Base-by-base conservation (phyloP, 1,284 basidiomycete species). In the Melanopsichium pennsylvanicum region DNA sequence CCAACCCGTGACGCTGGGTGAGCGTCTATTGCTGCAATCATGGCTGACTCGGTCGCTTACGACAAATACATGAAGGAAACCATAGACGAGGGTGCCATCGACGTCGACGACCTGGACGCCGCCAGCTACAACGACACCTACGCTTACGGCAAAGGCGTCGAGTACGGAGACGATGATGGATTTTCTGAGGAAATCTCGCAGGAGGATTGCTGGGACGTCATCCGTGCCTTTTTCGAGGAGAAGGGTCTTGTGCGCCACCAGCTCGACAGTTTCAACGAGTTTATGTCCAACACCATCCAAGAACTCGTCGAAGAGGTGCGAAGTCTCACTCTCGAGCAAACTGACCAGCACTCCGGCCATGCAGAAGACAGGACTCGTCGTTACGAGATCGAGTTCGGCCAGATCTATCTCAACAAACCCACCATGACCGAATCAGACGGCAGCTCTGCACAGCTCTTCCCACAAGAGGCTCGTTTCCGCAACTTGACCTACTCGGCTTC, bases 221-320 rank as follows among this genome's bases (percentile, higher is more conserved):
- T 98, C 78, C 90, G 91, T 61, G 89, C 91, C 75, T 98, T 97
- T 85, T 98, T 98, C 82, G 90, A 92, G 64, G 91, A 94, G 82
- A 97, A 96, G 83, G 95, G 95, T 83, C 89, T 99, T 58, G 96
- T 98, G 54, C 88, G 93, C 49, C 96, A 98, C 82, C 95, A 99
- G 82, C 87, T 98, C 52, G 93, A 96, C 84, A 95, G 92, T 25
- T 99, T 96, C 84, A 94, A 99, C 82, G 96, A 98, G 83, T 99
- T 98, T 79, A 92, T 99, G 42, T 92, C 95, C 82, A 97, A 97
- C 79, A 97, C 94, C n/a, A 97, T 99, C 91, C 95, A 98, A 83
- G 95, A 98, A 82, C 86, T 99, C 27, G 94, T 99, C 29, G 95
- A 98, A 80, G 96, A 99, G 84, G 93, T 92, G 72, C 85, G 89